Percentiles rank a stretch among this genome's conserved stretches.
Evolutionary conservation across 1,139 yeast species (phyloP).

Genomic region (Taphrina betulina): DNA sequence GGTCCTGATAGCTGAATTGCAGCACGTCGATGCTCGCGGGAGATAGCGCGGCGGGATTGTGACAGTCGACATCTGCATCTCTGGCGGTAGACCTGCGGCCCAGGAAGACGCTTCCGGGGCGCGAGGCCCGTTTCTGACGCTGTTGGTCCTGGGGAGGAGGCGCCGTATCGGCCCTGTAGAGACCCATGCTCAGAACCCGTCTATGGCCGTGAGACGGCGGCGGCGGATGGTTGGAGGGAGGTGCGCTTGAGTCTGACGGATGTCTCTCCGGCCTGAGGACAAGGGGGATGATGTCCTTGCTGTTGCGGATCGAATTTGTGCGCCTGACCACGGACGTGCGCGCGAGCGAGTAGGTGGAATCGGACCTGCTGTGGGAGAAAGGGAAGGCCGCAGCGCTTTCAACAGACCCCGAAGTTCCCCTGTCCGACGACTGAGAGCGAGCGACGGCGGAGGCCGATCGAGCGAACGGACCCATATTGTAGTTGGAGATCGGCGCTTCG

Average conservation of each 20-base stretch:
- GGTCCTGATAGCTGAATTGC: too few relatives aligned
- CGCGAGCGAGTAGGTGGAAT: constrained; percentile 2
- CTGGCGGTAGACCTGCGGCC: background rate
- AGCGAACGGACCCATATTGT: too few relatives aligned
- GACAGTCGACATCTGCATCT: background rate
- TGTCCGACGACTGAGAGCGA: too few relatives aligned
- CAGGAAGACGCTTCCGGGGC: constrained; percentile 11
- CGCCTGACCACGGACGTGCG: constrained; percentile 4
- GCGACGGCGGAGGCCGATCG: too few relatives aligned
- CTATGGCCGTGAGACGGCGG: constrained; percentile 1
- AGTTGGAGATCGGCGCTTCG: too few relatives aligned
- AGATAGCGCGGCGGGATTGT: too few relatives aligned
- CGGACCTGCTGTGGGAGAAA: constrained; percentile 5
- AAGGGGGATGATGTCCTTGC: constrained; percentile 20
- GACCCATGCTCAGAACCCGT: constrained; percentile 13
- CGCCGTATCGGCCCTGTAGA: background rate
- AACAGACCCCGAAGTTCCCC: too few relatives aligned
- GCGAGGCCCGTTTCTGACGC: too few relatives aligned
- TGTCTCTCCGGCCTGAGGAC: constrained; percentile 10
- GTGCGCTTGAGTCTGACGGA: too few relatives aligned
- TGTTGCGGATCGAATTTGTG: constrained; percentile 2
- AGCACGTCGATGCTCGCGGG: too few relatives aligned
- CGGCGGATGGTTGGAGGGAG: background rate
- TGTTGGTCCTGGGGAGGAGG: too few relatives aligned
- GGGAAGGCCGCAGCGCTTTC: too few relatives aligned